Base-by-base conservation (phyloP, 1,284 basidiomycete species). In the Schizophyllum amplum region DNA sequence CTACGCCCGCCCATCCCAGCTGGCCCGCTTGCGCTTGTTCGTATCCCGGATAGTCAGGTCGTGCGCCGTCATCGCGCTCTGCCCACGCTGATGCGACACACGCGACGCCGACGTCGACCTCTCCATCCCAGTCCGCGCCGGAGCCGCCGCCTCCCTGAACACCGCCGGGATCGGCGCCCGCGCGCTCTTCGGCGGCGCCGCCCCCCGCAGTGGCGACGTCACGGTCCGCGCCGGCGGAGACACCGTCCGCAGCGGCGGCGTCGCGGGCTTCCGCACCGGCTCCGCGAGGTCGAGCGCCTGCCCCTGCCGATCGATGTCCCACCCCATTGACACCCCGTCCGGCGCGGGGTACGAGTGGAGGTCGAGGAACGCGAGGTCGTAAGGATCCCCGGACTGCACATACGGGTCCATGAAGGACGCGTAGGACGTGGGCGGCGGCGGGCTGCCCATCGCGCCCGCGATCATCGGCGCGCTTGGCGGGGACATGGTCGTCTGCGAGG, bases 331-430 rank as follows among this genome's bases (percentile, higher is more conserved):
- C 61, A 52, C 48, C 65, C 59, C 67, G 68, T 17, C 69, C 64
- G 58, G 57, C 53, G 46, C 67, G 42, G 72, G 75, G 64, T 82
- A 84, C 66, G 88, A 88, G 65, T 90, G 87, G 66, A 90, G 66
- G 67, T 90, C 87, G 57, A 90, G 74, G 68, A 87, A 90, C 1
- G 86, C 81, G 4, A 88, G 67, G 58, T 84, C 77, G 55, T 80
- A 80, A 56, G 55, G 55, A 27, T 46, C 15, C 26, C 48, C 24
- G 46, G 22, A 15, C 33, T 33, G 27, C 55, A 42, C 9, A 47
- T 49, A 21, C 59, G 57, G 11, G 60, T 47, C 48, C 54, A 22
- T 2, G 59, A 57, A n/a, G 59, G 57, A 21, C 58, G 59, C 26
- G 55, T 50, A 20, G 5, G 59, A 23, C 2, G 55, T 52, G 1